Percentiles rank a stretch among this genome's conserved stretches.
These are phyloP conservation scores for Quercus cerris DNA, from an alignment of 306 rosid species.

Conservation along the genomic window DNA sequence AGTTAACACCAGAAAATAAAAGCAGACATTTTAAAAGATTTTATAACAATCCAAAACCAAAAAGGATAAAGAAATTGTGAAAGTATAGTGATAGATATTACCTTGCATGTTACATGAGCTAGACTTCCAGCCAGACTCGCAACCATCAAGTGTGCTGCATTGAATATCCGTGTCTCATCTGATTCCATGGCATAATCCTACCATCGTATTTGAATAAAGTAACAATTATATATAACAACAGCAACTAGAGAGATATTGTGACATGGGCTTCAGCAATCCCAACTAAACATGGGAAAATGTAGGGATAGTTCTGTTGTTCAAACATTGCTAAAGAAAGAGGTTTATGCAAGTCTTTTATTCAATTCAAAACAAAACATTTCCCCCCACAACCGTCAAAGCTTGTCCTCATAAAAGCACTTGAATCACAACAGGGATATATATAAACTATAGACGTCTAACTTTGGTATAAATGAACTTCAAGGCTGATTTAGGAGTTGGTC, in stretches of 20 bases:
- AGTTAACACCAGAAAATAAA: constrained; percentile 8
- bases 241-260: background rate
- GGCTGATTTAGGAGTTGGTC: background rate
- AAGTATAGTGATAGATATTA: constrained; percentile 23
- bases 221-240: background rate
- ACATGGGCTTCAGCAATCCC: background rate
- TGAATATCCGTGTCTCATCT: constrained; percentile 85
- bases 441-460: background rate
- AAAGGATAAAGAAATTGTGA: background rate
- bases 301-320: background rate
- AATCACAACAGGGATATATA: background rate
- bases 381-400: background rate
- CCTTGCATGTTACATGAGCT: constrained; percentile 99
- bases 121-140: constrained; percentile 96
- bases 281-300: background rate
- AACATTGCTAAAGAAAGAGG: background rate
- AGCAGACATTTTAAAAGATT: background rate
- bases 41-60: constrained; percentile 3
- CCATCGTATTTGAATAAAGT: constrained; percentile 19
- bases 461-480: background rate
- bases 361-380: background rate
- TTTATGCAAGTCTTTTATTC: background rate
- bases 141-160: constrained; percentile 99
- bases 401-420: background rate
- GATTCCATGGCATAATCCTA: constrained; percentile 99